Percentiles rank a stretch among this genome's conserved stretches.
These are phyloP conservation scores for Jimgerdemannia flammicorona DNA, from an alignment of 192 early-diverging fungal species.

Conservation along the genomic window DNA sequence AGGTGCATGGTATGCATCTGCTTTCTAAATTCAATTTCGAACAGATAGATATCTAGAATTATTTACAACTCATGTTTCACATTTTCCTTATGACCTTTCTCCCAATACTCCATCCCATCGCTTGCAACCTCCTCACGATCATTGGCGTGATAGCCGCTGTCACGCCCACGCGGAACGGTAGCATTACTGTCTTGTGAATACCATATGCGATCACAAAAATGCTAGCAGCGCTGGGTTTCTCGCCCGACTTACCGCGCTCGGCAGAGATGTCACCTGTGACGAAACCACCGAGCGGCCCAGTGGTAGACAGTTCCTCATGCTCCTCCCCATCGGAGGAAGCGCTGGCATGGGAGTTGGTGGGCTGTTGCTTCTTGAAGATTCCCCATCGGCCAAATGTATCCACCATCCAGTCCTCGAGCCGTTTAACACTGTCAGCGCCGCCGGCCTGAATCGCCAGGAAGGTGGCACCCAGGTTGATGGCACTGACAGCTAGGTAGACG, in stretches of 20 bases:
- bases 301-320: too few relatives aligned
- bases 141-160: conserved; percentile 51
- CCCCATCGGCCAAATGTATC: neutral
- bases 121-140: conserved; percentile 40
- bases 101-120: conserved; percentile 37
- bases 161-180: conserved; percentile 49
- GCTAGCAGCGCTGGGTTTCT: conserved; percentile 40
- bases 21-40: too few relatives aligned
- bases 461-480: conserved; percentile 44
- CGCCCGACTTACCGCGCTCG: neutral
- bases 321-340: too few relatives aligned
- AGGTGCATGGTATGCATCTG: too few relatives aligned
- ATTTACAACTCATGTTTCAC: neutral
- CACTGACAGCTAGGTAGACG: conserved; percentile 42
- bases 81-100: neutral
- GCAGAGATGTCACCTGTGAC: too few relatives aligned
- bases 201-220: conserved; percentile 57
- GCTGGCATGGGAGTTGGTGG: too few relatives aligned
- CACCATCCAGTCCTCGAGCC: conserved; percentile 18
- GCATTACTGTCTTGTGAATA: conserved; percentile 51
- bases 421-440: conserved; percentile 44
- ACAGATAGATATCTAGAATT: too few relatives aligned
- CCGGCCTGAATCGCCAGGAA: conserved; percentile 40
- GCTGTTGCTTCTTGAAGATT: neutral
- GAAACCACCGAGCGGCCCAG: too few relatives aligned